A percentile compares a stretch with the other conserved stretches of the same genome.
These are phyloP conservation scores for Neurospora sublineolata DNA, from an alignment of 495 filamentous ascomycete genomes.

Conservation along the genomic window DNA sequence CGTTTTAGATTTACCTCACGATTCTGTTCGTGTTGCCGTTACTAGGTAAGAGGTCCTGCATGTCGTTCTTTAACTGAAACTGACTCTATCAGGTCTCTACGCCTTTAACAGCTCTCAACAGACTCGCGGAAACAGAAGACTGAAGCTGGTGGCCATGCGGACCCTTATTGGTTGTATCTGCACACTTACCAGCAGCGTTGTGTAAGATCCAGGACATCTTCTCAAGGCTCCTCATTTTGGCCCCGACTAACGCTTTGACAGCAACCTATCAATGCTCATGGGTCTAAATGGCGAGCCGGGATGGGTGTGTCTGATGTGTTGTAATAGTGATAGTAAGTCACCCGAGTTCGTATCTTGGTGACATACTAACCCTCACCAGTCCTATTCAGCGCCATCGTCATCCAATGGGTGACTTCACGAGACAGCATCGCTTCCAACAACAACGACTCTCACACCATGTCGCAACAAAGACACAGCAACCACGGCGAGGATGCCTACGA, in stretches of 20 bases:
- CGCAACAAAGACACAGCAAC: background rate
- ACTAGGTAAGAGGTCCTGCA: constrained; percentile 22
- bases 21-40: constrained; percentile 38
- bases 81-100: constrained; percentile 22
- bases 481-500: constrained; percentile 11
- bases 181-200: constrained; percentile 36
- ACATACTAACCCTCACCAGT: constrained; percentile 19
- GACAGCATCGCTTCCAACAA: constrained; percentile 22
- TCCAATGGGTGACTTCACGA: constrained; percentile 43
- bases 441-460: constrained; percentile 8
- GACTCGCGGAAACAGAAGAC: constrained; percentile 20
- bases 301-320: constrained; percentile 47
- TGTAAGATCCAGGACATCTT: constrained; percentile 21
- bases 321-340: constrained; percentile 40
- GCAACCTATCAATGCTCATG: constrained; percentile 42
- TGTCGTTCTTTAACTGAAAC: background rate
- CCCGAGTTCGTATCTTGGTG: background rate
- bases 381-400: constrained; percentile 39
- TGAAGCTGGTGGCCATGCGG: constrained; percentile 30
- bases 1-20: constrained; percentile 38
- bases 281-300: constrained; percentile 40
- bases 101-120: constrained; percentile 26
- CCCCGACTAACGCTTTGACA: constrained; percentile 2
- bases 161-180: constrained; percentile 39
- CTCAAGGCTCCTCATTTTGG: background rate